Evolutionary conservation across 2,329 filamentous ascomycete genomes (phyloP).

Genomic region (Fusarium musae): DNA sequence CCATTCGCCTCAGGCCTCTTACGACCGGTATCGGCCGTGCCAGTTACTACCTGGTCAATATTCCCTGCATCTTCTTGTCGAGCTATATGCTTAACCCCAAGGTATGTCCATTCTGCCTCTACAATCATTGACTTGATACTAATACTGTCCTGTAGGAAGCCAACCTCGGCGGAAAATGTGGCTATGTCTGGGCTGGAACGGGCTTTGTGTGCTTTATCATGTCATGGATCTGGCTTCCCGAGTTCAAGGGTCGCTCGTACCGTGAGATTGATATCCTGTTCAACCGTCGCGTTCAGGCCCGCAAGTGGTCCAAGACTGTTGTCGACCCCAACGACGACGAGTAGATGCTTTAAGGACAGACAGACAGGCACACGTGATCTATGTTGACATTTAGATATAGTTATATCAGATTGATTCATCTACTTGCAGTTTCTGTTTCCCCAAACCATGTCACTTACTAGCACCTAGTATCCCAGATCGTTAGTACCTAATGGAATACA

Average conservation of each 20-base stretch:
- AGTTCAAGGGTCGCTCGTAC: background rate
- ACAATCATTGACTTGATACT: no score
- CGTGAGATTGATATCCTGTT: background rate
- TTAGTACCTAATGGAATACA: no score
- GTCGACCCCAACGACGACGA: background rate
- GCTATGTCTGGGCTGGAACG: background rate
- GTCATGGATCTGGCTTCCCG: background rate
- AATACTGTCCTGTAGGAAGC: background rate
- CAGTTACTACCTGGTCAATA: slow-evolving; percentile 72
- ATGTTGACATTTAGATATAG: no score
- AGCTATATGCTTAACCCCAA: slow-evolving; percentile 69
- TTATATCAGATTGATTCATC: background rate
- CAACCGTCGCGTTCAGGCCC: background rate
- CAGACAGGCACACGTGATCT: no score
- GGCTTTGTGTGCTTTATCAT: background rate
- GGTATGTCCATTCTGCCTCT: no score
- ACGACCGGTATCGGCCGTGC: slow-evolving; percentile 73
- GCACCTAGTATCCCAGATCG: background rate
- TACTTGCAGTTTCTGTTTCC: background rate
- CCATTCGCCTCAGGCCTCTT: slow-evolving; percentile 71
- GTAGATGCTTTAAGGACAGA: no score
- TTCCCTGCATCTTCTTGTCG: slow-evolving; percentile 72
- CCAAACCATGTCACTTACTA: no score
- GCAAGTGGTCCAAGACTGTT: slow-evolving; percentile 3
- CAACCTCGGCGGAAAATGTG: background rate